Conservation (phyloP, 1,284 basidiomycete genomes). For the Tilletia setariae region DNA sequence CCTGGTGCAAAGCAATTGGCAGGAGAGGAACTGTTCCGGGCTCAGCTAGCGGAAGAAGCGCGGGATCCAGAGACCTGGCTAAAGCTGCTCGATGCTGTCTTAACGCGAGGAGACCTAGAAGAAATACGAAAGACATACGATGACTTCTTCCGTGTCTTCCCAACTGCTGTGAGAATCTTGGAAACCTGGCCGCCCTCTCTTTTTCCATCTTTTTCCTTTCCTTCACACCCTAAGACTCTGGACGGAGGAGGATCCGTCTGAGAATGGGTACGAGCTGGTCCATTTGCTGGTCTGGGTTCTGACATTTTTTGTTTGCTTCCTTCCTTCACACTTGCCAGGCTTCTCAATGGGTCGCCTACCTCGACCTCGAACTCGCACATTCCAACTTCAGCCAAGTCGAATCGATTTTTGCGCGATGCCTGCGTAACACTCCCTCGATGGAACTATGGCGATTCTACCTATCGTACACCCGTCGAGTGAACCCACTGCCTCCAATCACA, state of each 20-base stretch:
- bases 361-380: conserved; percentile 69
- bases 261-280: no score
- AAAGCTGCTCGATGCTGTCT: conserved; percentile 66
- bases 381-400: conserved; percentile 63
- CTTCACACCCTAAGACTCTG: no score
- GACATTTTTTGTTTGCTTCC: no score
- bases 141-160: conserved; percentile 70
- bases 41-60: conserved; percentile 58
- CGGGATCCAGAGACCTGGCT: conserved; percentile 70
- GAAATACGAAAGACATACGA: conserved; percentile 71
- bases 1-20: not conserved
- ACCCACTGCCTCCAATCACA: conserved; percentile 59
- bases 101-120: conserved; percentile 66
- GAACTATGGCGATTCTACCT: conserved; percentile 74
- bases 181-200: not conserved
- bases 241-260: no score
- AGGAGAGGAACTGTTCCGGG: conserved; percentile 12
- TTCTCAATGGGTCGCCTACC: conserved; percentile 62
- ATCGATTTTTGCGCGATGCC: conserved; percentile 70
- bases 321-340: conserved; percentile 32
- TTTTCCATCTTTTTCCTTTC: no score
- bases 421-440: conserved; percentile 75
- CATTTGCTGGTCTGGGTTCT: no score
- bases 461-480: conserved; percentile 50
- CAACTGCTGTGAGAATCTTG: conserved; percentile 66